Base-by-base conservation (phyloP, 2,329 filamentous ascomycete genomes). In the Cladophialophora chaetospira region DNA sequence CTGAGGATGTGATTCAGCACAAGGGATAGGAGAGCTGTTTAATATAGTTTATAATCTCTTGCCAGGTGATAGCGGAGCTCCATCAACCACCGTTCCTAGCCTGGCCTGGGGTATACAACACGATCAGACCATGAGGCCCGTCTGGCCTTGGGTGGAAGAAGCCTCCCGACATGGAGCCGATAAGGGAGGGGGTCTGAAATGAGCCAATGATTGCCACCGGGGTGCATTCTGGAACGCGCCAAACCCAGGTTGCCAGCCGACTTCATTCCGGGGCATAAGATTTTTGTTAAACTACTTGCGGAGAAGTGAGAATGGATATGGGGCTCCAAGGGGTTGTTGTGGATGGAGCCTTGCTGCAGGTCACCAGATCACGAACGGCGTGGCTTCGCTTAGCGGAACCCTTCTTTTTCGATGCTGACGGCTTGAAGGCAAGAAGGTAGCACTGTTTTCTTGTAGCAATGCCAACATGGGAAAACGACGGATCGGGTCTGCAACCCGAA, bases 151-250 rank as follows among this genome's bases (percentile, higher is more conserved):
- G 15, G 33, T 31, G 31, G 42, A 43, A 19, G 47, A 51, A 44
- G 40, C 52, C 51, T 42, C 47, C 57, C 57, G 57, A 59, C 43
- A 38, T 55, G 57, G 48, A 44, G 52, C 55, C 51, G 55, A 61
- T 38, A 48, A 48, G 26, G 38, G 54, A 55, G 52, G 51, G 38
- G n/a, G 23, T 33, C 40, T 52, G 21, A 40, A 15, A 52, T 5
- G 46, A 45, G n/a, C 23, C 49, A 55, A 43, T 35, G 46, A 17
- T 29, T 28, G 52, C 31, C 46, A 47, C 28, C 10, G 8, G 38
- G 17, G 36, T 52, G 28, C 23, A n/a, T 29, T 17, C n/a, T 21
- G 15, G 43, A 42, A 10, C 43, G 44, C 53, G 28, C n/a, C 28
- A 25, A 45, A 31, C 29, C 38, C 33, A 56, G 33, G 23, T 44